Conservation (phyloP, 2,329 filamentous ascomycete species). For the Aspergillus pseudoglaucus region DNA sequence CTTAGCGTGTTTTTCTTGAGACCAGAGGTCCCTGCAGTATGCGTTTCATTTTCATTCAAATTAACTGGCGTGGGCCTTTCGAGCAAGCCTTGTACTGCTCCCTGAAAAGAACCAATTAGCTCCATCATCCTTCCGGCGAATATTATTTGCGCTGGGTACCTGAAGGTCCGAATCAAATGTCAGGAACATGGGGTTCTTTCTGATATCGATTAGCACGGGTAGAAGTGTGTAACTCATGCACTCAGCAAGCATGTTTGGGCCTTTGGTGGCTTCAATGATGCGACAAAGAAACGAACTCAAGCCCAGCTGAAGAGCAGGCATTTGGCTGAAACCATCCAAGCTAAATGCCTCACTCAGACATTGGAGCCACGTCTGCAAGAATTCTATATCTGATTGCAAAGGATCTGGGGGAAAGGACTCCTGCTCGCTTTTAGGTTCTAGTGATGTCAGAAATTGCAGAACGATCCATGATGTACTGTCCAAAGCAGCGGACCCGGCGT, state of each 20-base stretch:
- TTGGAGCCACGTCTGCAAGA: slow-evolving; percentile 25
- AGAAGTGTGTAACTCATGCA: slow-evolving; percentile 22
- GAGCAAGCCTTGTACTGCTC: slow-evolving; percentile 16
- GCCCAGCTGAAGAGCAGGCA: slow-evolving; percentile 23
- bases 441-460: slow-evolving; percentile 21
- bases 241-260: slow-evolving; percentile 11
- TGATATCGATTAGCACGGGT: slow-evolving; percentile 19
- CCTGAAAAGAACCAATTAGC: slow-evolving; percentile 17
- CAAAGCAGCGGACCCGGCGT: slow-evolving; percentile 7
- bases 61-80: not conserved
- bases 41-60: not conserved
- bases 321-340: slow-evolving; percentile 15
- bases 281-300: slow-evolving; percentile 25
- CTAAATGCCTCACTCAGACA: slow-evolving; percentile 25
- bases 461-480: slow-evolving; percentile 15
- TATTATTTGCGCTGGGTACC: slow-evolving; percentile 16
- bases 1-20: not conserved
- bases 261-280: slow-evolving; percentile 13
- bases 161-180: slow-evolving; percentile 24
- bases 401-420: slow-evolving; percentile 13
- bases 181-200: slow-evolving; percentile 10
- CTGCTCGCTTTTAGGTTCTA: slow-evolving; percentile 16
- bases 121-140: not conserved
- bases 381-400: slow-evolving; percentile 18
- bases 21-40: not conserved